Conservation (phyloP, 139 green algal genomes). For the Micractinium sp. region DNA sequence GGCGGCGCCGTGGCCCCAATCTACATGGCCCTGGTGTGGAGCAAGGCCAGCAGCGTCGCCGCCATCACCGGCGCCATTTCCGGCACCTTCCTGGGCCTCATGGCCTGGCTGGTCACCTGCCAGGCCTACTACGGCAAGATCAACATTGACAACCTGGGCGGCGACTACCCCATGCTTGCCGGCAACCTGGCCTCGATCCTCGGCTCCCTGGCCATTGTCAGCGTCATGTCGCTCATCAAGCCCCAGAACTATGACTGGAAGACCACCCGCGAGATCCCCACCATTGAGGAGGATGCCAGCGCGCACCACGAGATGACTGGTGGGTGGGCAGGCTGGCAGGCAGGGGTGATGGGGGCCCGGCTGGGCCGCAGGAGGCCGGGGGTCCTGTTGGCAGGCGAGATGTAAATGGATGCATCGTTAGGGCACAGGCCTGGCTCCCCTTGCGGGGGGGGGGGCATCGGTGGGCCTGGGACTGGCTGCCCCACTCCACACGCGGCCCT, state of each 20-base stretch:
- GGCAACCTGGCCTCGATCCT: conserved; percentile 84
- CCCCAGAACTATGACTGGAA: conserved; percentile 71
- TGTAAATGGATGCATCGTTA: too few relatives aligned
- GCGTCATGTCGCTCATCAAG: conserved; percentile 59
- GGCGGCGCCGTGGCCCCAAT: conserved; percentile 89
- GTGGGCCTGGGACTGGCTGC: too few relatives aligned
- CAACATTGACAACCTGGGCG: conserved; percentile 64
- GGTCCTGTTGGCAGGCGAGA: too few relatives aligned
- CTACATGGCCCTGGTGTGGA: conserved; percentile 69
- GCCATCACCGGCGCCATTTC: conserved; percentile 76
- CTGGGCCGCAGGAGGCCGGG: too few relatives aligned
- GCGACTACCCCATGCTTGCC: conserved; percentile 88
- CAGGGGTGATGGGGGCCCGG: neutral
- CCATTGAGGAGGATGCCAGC: conserved; percentile 64
- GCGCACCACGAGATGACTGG: neutral
- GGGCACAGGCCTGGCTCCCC: too few relatives aligned
- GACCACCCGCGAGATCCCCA: conserved; percentile 54
- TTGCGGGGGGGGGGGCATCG: too few relatives aligned
- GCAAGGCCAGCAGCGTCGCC: conserved; percentile 67
- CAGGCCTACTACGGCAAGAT: conserved; percentile 34
- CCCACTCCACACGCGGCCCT: too few relatives aligned
- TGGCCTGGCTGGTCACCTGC: conserved; percentile 67
- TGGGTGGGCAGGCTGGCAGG: neutral
- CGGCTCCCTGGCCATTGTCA: conserved; percentile 72
- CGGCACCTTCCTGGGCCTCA: conserved; percentile 60